A percentile compares a stretch with the other conserved stretches of the same genome.
These are phyloP conservation scores for Citrus australasica DNA, from an alignment of 345 rosid genomes.

Conservation along the genomic window DNA sequence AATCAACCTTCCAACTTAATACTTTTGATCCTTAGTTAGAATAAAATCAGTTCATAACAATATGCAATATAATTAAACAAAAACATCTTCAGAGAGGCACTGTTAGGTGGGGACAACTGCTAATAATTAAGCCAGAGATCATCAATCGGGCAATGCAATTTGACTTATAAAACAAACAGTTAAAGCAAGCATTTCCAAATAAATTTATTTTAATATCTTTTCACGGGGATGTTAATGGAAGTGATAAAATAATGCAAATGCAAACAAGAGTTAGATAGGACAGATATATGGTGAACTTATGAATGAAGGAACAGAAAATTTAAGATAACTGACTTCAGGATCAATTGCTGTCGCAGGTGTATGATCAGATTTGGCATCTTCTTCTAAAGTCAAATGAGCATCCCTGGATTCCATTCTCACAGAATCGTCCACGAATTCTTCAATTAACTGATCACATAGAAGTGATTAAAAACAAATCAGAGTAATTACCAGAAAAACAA, in stretches of 20 bases:
- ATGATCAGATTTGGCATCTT: slow-evolving; percentile 1
- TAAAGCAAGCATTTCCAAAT: background rate
- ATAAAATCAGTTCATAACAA: background rate
- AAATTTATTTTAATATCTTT: background rate
- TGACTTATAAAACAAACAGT: background rate
- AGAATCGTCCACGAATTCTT: slow-evolving; percentile 31
- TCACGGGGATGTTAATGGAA: background rate
- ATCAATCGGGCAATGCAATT: background rate
- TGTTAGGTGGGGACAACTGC: background rate
- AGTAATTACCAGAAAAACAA: background rate
- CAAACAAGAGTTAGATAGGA: background rate
- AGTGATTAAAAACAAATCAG: slow-evolving; percentile 5
- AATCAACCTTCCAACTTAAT: background rate
- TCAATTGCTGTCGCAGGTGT: background rate
- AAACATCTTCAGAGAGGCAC: background rate
- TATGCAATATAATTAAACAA: background rate
- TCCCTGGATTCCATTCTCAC: slow-evolving; percentile 1
- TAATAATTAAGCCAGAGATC: background rate
- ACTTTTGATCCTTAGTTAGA: background rate
- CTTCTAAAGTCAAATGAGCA: slow-evolving; percentile 1
- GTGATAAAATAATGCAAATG: background rate
- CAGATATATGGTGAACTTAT: background rate
- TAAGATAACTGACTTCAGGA: slow-evolving; percentile 5
- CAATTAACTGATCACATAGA: slow-evolving; percentile 41
- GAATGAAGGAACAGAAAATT: background rate